Conservation (phyloP, 2,329 filamentous ascomycete species). For the Penicillium sp. region DNA sequence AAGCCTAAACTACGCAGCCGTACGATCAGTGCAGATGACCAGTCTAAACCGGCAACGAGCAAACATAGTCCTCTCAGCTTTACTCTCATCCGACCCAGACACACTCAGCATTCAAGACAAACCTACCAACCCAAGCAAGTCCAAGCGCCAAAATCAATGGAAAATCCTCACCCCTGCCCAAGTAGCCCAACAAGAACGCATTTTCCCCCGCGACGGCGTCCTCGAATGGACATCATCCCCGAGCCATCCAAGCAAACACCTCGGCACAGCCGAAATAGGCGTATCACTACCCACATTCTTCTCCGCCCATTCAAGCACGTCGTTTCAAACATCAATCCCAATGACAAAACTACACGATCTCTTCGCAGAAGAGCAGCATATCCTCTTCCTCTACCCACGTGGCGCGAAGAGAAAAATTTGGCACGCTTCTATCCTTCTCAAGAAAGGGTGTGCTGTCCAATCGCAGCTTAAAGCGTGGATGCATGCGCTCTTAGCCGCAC, state of each 20-base stretch:
- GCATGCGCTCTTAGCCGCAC: slow-evolving; percentile 56
- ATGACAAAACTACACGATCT: slow-evolving; percentile 51
- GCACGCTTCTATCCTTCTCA: slow-evolving; percentile 62
- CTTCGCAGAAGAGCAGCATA: slow-evolving; percentile 56
- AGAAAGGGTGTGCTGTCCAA: slow-evolving; percentile 52
- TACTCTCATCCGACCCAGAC: slow-evolving; percentile 42
- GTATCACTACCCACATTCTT: slow-evolving; percentile 42
- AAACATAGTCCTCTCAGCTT: slow-evolving; percentile 68
- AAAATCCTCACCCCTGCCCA: slow-evolving; percentile 59
- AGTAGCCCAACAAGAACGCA: slow-evolving; percentile 59
- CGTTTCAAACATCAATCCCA: slow-evolving; percentile 38
- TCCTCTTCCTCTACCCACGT: slow-evolving; percentile 55
- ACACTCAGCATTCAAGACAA: not conserved
- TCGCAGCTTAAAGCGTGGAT: slow-evolving; percentile 63
- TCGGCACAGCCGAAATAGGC: slow-evolving; percentile 59
- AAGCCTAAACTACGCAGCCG: slow-evolving; percentile 80
- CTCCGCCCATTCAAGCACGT: not conserved
- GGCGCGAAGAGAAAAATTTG: slow-evolving; percentile 16
- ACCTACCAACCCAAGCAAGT: not conserved
- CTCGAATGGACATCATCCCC: slow-evolving; percentile 51
- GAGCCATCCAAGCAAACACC: slow-evolving; percentile 18
- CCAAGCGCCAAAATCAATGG: not conserved
- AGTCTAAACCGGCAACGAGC: slow-evolving; percentile 84
- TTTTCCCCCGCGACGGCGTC: slow-evolving; percentile 65
- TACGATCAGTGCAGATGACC: slow-evolving; percentile 78